These are phyloP conservation scores for Linum usitatissimum DNA, from an alignment of 345 rosid species.

Conservation along the genomic window DNA sequence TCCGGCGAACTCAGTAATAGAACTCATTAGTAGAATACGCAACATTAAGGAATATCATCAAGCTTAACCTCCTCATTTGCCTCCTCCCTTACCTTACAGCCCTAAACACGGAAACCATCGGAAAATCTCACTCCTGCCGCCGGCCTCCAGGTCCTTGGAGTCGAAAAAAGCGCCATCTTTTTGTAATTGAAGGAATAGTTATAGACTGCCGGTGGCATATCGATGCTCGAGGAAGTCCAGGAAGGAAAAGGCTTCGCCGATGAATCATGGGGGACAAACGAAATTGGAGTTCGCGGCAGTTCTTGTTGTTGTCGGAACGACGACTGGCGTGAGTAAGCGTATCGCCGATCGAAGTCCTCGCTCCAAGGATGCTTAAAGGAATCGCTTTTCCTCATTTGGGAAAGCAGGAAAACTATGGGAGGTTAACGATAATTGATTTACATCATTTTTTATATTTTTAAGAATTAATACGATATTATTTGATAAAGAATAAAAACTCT, in stretches of 20 bases:
- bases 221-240: conserved; percentile 58
- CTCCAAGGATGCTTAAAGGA: conserved; percentile 40
- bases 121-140: conserved; percentile 14
- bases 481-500: too few species aligned
- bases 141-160: conserved; percentile 12
- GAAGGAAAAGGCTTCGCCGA: conserved; percentile 51
- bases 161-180: conserved; percentile 23
- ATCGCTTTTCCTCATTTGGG: conserved; percentile 35
- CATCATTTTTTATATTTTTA: too few species aligned
- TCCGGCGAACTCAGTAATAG: too few species aligned
- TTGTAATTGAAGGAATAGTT: conserved; percentile 23
- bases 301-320: conserved; percentile 50
- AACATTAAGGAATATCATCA: conserved; percentile 77
- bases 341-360: conserved; percentile 66
- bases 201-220: conserved; percentile 47
- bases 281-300: conserved; percentile 43
- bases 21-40: conserved; percentile 82
- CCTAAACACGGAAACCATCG: conserved; percentile 28
- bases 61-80: conserved; percentile 60
- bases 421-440: too few species aligned
- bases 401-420: background rate
- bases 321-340: conserved; percentile 58
- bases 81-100: conserved; percentile 49
- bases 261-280: conserved; percentile 23
- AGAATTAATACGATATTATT: too few species aligned